Base-by-base conservation (phyloP, 2,329 filamentous ascomycete genomes). In the Pseudohalonectria lignicola region DNA sequence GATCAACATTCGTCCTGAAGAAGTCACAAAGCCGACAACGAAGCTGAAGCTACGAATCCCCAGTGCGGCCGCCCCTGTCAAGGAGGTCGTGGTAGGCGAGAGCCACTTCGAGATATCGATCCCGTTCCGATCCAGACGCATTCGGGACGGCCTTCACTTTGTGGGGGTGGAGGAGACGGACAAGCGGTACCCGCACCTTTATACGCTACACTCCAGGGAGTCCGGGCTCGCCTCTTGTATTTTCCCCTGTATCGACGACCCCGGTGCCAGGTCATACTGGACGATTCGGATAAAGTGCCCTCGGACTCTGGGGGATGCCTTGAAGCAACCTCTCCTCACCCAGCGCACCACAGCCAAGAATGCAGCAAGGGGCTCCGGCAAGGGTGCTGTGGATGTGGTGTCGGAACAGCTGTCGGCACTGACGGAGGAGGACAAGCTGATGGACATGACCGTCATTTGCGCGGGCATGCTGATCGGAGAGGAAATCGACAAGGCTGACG, bases 221-320 rank as follows among this genome's bases (percentile, higher is more conserved):
- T 77, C 86, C 0, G 87, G 88, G 21, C 80, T 78, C 15, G 80
- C 86, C 1, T 90, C 80, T 34, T 88, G 82, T 48, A 76, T 96
- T 19, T 98, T 98, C 51, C 92, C 92, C 1, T 96, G 92, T 55
- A 71, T 96, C 37, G 92, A 98, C 54, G 84, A 94, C 53, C 76
- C 82, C 18, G 78, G 79, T 25, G 80, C 84, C 41, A 75, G 86
- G 40, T 38, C 36, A 4, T 38, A 25, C 90, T 40, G 33, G 39
- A 40, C 39, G 19, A 17, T 40, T 20, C 30, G 34, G 21, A 21
- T 98, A 52, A 86, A 82, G 41, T 90, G 82, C 48, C 86, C 90
- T 10, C 76, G 82, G 36, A 94, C 88, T 0, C 66, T 98, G 1
- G 88, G 88, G 5, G 87, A 95, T 62, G 82, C 74, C 11, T 64